A percentile compares a stretch with the other conserved stretches of the same genome.
Conservation (phyloP, 1,284 basidiomycete species). For the Takashimella tepidaria region DNA sequence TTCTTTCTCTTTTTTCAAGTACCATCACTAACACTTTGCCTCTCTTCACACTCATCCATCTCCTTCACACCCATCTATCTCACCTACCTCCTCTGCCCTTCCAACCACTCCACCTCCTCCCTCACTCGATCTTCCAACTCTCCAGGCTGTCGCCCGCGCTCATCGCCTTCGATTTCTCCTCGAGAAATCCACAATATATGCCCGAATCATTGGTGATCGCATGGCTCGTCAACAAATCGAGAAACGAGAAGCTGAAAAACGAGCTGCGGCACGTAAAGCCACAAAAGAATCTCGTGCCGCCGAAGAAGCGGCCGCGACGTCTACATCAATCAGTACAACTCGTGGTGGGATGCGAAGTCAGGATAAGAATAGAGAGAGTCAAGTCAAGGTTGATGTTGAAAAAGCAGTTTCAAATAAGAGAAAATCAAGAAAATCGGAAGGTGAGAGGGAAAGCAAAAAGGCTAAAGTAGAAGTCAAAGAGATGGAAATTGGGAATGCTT, state of each 20-base stretch:
- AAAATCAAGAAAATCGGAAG: conserved; percentile 20
- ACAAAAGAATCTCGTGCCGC: conserved; percentile 43
- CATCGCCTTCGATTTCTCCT: conserved; percentile 37
- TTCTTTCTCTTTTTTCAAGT: not conserved
- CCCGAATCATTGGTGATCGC: conserved; percentile 47
- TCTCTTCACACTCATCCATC: not conserved
- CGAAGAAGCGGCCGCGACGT: conserved; percentile 6
- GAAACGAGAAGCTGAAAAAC: conserved; percentile 36
- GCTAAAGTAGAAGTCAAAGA: not conserved
- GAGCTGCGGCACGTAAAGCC: conserved; percentile 36
- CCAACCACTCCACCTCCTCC: conserved; percentile 1
- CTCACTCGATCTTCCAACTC: conserved; percentile 2
- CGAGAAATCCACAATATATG: conserved; percentile 48
- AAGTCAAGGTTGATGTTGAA: conserved; percentile 12
- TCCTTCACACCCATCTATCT: not conserved
- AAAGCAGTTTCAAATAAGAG: conserved; percentile 19
- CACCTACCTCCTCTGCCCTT: not conserved
- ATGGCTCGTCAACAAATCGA: conserved; percentile 48
- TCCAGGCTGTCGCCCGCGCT: conserved; percentile 33
- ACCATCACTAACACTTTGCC: not conserved
- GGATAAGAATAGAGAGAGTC: conserved; percentile 11
- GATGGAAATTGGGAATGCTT: conserved; percentile 1
- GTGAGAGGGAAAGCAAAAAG: conserved; percentile 17
- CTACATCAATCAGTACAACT: conserved; percentile 5
- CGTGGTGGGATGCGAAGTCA: conserved; percentile 15